Evolutionary conservation across 225 moss, liverwort and hornwort species (phyloP).

Genomic region (Polytrichum commune): DNA sequence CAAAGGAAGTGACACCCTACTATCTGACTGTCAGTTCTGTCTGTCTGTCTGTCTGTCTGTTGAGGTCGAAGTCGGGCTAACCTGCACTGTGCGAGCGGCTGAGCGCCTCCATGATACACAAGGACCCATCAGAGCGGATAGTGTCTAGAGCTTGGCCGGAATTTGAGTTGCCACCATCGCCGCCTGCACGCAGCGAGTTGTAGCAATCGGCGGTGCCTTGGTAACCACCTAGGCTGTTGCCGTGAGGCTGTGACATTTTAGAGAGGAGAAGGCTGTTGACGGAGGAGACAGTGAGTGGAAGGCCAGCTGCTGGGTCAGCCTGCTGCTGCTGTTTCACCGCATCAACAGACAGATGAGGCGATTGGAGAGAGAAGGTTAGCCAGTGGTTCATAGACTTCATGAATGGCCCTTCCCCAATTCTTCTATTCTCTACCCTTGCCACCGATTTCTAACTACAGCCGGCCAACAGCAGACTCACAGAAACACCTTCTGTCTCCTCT

Average conservation of each 20-base stretch:
- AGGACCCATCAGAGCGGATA: conserved; percentile 52
- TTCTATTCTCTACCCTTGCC: neutral
- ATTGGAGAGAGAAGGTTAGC: conserved; percentile 53
- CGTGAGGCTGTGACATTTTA: conserved; percentile 56
- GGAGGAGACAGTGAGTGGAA: conserved; percentile 24
- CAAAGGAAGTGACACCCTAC: too few species aligned
- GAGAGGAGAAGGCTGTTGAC: conserved; percentile 46
- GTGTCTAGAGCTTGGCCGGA: conserved; percentile 48
- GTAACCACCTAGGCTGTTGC: conserved; percentile 42
- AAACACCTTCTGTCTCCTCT: too few species aligned
- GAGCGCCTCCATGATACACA: conserved; percentile 71
- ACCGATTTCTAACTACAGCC: conserved; percentile 25
- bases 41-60: too few species aligned
- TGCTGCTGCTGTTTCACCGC: conserved; percentile 46
- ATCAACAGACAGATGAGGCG: conserved; percentile 47
- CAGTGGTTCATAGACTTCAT: conserved; percentile 65
- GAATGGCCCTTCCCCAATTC: conserved; percentile 27
- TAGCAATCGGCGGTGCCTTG: conserved; percentile 55
- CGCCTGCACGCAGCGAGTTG: conserved; percentile 38
- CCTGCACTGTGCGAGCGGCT: conserved; percentile 57
- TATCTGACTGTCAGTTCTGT: too few species aligned
- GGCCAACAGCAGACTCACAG: neutral
- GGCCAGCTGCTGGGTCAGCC: conserved; percentile 34
- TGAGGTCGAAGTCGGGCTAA: conserved; percentile 5
- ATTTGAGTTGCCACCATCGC: conserved; percentile 48